Base-by-base conservation (phyloP, 2,329 filamentous ascomycete species). In the Curvularia sp. region DNA sequence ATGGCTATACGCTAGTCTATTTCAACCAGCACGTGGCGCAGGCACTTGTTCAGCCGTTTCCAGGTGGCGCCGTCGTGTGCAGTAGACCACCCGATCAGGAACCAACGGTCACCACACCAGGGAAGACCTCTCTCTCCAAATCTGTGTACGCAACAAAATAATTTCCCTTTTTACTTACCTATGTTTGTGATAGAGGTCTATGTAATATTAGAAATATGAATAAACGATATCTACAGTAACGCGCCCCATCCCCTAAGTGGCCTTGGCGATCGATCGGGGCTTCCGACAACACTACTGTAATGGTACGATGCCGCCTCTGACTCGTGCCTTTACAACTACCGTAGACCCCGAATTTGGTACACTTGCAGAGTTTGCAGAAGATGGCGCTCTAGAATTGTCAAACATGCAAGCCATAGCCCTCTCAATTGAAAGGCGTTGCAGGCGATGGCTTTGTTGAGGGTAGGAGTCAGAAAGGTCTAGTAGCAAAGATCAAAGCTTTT, bases 311-410 rank as follows among this genome's bases (percentile, higher is more conserved):
- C 18, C 18, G 18, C 18, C 18, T 18, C 18, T 18, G 18, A 18
- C 18, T 18, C 18, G 18, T 18, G 18, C 18, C 18, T 18, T 18
- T 18, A 18, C 18, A 18, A 18, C 18, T 46, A 46, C 43, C 24
- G 7, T 46, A 18, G 43, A 30, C 43, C n/a, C 43, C 43, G 22
- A 28, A 12, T n/a, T 46, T 9, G 43, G 43, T 30, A 46, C 22
- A 22, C 43, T 46, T 46, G 43, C 43, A 26, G 43, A 46, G 24
- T 46, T 18, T 46, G 43, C 43, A 46, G 43, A 46, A 46, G 43
- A 46, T 46, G 43, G 43, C 43, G 43, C 43, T 46, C 43, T 46
- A 18, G 13, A 30, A 28, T 46, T 46, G n/a, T 46, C 43, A 12
- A 30, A 30, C 24, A 30, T 12, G 43, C 24, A 22, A 46, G n/a